Evolutionary conservation across 805 yeast genomes (phyloP), one percentile per base, ranked within the genome.

Genomic region (Ascoidea tarda): DNA sequence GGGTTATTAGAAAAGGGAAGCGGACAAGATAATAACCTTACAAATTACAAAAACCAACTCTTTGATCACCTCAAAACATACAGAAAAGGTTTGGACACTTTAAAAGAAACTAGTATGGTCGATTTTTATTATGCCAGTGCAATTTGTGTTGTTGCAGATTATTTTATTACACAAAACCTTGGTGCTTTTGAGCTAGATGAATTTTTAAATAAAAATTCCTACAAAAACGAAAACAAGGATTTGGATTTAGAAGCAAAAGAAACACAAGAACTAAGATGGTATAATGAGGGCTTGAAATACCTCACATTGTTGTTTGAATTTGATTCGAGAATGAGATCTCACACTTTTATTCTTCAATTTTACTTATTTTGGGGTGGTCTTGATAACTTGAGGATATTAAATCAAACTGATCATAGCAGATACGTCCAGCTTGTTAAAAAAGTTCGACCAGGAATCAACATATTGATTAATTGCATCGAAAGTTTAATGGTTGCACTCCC

Each of bases 401-500:
- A 46, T 51, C 54, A 14, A 47, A 45, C 38, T 50, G 46, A 8
- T 50, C 52, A 32, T n/a, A 48, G 8, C 42, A 46, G 47, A 38
- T 54, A 31, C 52, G 56, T 38, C 51, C 49, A 47, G 44, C 49
- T 32, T 47, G 53, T 6, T 52, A 54, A 32, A 32, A 49, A n/a
- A 47, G 44, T 38, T 8, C 44, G 44, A 38, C 44, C 44, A 10
- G 44, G 44, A 21, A 55, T 52, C 21, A 33, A 42, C 21, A 47
- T 53, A 21, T 32, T 53, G 3, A 53, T 48, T 2, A 38, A 51
- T 8, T 53, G 54, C 45, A 47, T 53, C 8, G 57, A 55, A 45
- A 53, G 53, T 49, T 53, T 51, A 12, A 52, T 50, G 51, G 44
- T 52, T 5, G 51, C 55, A 6, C 44, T 55, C 16, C 57, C 53